Conservation (phyloP, 768 basidiomycete genomes). For the Serpula lacrymans region DNA sequence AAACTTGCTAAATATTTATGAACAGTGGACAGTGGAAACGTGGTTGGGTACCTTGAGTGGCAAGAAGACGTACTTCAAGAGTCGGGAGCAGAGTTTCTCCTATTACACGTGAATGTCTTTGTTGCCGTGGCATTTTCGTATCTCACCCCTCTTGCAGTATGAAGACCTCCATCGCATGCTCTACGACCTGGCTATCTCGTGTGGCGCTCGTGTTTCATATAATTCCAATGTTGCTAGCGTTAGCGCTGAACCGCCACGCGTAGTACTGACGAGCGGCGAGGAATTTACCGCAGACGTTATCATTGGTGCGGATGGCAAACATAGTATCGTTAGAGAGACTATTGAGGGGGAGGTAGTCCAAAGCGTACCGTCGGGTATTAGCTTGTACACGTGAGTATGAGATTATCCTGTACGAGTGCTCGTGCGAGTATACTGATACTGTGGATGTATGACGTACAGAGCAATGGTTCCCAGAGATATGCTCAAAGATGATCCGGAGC, state of each 20-base stretch:
- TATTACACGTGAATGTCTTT: conserved; percentile 40
- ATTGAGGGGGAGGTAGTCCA: conserved; percentile 29
- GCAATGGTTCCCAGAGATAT: conserved; percentile 39
- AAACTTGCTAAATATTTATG: conserved; percentile 9
- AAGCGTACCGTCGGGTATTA: conserved; percentile 26
- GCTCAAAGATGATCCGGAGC: conserved; percentile 42
- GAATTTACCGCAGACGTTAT: conserved; percentile 49
- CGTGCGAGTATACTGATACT: conserved; percentile 4
- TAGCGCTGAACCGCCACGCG: conserved; percentile 27
- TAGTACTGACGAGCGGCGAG: conserved; percentile 42
- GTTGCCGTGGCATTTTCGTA: background rate
- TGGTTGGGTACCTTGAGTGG: conserved; percentile 46
- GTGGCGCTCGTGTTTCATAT: conserved; percentile 51
- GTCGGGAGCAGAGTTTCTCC: conserved; percentile 51
- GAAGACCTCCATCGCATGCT: conserved; percentile 51
- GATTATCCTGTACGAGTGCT: conserved; percentile 5
- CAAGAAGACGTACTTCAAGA: conserved; percentile 48
- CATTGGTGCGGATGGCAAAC: conserved; percentile 61
- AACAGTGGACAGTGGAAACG: conserved; percentile 41
- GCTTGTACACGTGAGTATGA: conserved; percentile 44
- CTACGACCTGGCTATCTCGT: conserved; percentile 41
- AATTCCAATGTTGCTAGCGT: conserved; percentile 35
- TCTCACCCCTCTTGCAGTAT: conserved; percentile 35
- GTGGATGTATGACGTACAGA: conserved; percentile 20
- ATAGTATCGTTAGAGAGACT: conserved; percentile 38